Evolutionary conservation across 2,329 filamentous ascomycete species (phyloP).

Genomic region (Rhinocladiella similis): DNA sequence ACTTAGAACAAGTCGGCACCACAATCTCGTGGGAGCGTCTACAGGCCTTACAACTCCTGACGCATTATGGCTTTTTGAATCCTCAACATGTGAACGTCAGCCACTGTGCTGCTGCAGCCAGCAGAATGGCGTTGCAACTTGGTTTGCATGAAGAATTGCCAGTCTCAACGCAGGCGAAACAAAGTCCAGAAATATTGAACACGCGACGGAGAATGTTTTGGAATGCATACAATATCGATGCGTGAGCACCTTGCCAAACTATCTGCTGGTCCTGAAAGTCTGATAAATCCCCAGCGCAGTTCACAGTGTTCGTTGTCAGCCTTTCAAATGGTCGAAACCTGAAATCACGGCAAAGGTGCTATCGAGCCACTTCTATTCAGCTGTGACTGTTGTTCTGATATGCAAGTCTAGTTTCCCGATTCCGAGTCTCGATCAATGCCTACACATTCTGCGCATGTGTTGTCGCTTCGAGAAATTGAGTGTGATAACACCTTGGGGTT

Average conservation of each 20-base stretch:
- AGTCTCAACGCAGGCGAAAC: neutral
- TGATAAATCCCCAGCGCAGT: conserved; percentile 3
- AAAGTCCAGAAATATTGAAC: neutral
- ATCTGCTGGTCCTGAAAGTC: neutral
- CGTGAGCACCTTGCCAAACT: neutral
- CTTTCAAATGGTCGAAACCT: conserved; percentile 9
- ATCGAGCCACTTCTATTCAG: too few relatives aligned
- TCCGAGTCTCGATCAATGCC: conserved; percentile 4
- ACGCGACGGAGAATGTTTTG: conserved; percentile 15
- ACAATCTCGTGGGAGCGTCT: conserved; percentile 7
- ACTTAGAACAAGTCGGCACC: conserved; percentile 2
- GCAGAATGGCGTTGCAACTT: conserved; percentile 8
- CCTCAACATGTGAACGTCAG: conserved; percentile 10
- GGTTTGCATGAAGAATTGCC: conserved; percentile 13
- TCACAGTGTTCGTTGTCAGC: conserved; percentile 9
- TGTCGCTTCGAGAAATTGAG: conserved; percentile 9
- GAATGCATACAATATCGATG: conserved; percentile 16
- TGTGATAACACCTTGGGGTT: conserved; percentile 9
- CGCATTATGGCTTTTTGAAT: conserved; percentile 16
- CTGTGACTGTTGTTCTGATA: too few relatives aligned
- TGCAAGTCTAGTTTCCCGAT: conserved; percentile 6
- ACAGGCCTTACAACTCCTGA: conserved; percentile 17
- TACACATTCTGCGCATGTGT: conserved; percentile 5
- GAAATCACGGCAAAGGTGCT: too few relatives aligned
- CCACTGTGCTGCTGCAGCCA: conserved; percentile 13